Base-by-base conservation (phyloP, 176 grass and related monocot species). In the Triticum turgidum region DNA sequence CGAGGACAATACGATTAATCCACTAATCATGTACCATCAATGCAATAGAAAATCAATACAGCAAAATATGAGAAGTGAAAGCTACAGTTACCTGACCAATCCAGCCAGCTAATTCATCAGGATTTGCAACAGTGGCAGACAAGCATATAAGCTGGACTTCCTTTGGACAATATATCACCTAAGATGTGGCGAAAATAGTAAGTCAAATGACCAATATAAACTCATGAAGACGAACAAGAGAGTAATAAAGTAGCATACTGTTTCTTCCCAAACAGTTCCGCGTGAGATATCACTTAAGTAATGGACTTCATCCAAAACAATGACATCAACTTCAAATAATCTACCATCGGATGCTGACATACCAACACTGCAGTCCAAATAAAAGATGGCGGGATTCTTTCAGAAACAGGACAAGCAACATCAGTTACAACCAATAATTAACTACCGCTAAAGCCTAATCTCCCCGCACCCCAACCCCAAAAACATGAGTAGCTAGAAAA, bases 201-300 rank as follows among this genome's bases (percentile, higher is more conserved):
- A 86, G 73, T 86, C 64, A 86, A 79, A 89, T 70, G 38, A 78
- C 54, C 79, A 72, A 58, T 9, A 86, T 47, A 20, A 74, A 83
- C 74, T 12, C 61, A 78, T 63, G 76, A 35, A 63, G 25, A 78
- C 52, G 18, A 51, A 61, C 52, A 64, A 30, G 18, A 73, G 68
- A 92, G 65, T 80, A 64, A 67, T 84, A 27, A 14, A 79, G 73
- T 34, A 91, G 84, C 93, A 84, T 94, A 98, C 96, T 86, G 91
- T 98, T 88, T 98, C 96, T 92, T 98, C 96, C 96, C 96, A 98
- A 88, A 98, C 96, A 75, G 96, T 98, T 73, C 96, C 96, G 21
- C 96, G 96, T 81, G 96, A 96, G 80, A 94, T 98, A 66, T 98
- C 93, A 84, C 96, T 98, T 56, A 98, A 87, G 87, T 98, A 98